These are phyloP conservation scores for Brassica nigra DNA, from an alignment of 345 rosid species.

Conservation along the genomic window DNA sequence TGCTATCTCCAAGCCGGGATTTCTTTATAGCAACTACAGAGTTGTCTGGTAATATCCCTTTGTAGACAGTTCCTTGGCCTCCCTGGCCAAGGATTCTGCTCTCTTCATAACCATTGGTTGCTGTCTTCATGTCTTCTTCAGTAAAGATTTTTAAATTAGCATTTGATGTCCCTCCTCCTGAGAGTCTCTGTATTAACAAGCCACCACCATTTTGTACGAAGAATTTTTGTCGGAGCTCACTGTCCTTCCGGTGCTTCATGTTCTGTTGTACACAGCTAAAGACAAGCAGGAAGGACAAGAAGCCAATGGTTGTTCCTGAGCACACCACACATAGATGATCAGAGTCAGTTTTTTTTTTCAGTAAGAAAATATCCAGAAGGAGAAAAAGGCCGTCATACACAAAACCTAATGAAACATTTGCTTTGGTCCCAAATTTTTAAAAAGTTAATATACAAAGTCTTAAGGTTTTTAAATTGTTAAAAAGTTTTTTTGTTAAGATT, in stretches of 20 bases:
- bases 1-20: slow-evolving; percentile 31
- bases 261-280: not conserved
- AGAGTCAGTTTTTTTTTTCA: not conserved
- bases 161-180: slow-evolving; percentile 15
- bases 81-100: slow-evolving; percentile 39
- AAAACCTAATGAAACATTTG: too few species aligned
- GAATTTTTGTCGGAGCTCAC: slow-evolving; percentile 13
- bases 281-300: slow-evolving; percentile 7
- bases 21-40: slow-evolving; percentile 44
- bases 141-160: slow-evolving; percentile 33
- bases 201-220: slow-evolving; percentile 9
- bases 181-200: slow-evolving; percentile 2
- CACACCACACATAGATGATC: not conserved
- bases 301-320: slow-evolving; percentile 9
- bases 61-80: slow-evolving; percentile 47
- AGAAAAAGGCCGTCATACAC: too few species aligned
- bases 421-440: too few species aligned
- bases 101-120: slow-evolving; percentile 34
- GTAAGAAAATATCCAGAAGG: too few species aligned
- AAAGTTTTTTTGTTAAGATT: too few species aligned
- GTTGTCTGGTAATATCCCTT: slow-evolving; percentile 32
- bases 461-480: too few species aligned
- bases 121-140: slow-evolving; percentile 30
- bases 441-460: too few species aligned
- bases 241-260: not conserved